Evolutionary conservation across 257 asterid species (phyloP).

Genomic region (Verbascum thapsus): DNA sequence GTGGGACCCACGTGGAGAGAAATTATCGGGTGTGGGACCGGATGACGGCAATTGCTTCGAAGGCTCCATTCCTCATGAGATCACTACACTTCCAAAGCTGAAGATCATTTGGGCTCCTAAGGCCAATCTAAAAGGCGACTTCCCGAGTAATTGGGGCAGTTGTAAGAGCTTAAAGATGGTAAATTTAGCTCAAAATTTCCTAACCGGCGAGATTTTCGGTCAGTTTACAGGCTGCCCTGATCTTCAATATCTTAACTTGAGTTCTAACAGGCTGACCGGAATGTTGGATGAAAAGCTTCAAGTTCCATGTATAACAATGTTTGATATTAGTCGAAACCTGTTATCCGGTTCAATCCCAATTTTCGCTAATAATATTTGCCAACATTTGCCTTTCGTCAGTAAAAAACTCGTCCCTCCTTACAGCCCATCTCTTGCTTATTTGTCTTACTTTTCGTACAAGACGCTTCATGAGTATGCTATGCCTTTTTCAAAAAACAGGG

Average conservation of each 20-base stretch:
- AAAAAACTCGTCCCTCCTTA: slow-evolving; percentile 7
- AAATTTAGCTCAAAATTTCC: slow-evolving; percentile 38
- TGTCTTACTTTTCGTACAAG: slow-evolving; percentile 18
- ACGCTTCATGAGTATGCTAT: background rate
- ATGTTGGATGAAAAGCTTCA: slow-evolving; percentile 23
- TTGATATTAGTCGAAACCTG: slow-evolving; percentile 29
- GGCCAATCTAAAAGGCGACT: slow-evolving; percentile 34
- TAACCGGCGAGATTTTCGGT: slow-evolving; percentile 29
- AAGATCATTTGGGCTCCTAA: slow-evolving; percentile 42
- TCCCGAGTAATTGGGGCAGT: slow-evolving; percentile 37
- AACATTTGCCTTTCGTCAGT: slow-evolving; percentile 14
- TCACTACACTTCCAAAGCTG: slow-evolving; percentile 42
- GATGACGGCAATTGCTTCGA: slow-evolving; percentile 34
- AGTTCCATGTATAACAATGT: slow-evolving; percentile 20
- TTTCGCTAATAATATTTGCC: slow-evolving; percentile 12
- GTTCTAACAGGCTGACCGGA: slow-evolving; percentile 33
- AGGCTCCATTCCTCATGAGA: slow-evolving; percentile 43
- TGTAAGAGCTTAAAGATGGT: slow-evolving; percentile 38
- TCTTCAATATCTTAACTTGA: slow-evolving; percentile 40
- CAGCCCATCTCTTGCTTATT: slow-evolving; percentile 25
- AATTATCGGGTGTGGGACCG: slow-evolving; percentile 14
- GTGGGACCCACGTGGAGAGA: slow-evolving; percentile 35
- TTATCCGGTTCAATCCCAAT: slow-evolving; percentile 31
- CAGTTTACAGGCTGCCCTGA: slow-evolving; percentile 26
- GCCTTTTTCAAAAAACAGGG: slow-evolving; percentile 6